Evolutionary conservation across 164 flowering plant species (phyloP).

Genomic region (Chimonanthus salicifolius): DNA sequence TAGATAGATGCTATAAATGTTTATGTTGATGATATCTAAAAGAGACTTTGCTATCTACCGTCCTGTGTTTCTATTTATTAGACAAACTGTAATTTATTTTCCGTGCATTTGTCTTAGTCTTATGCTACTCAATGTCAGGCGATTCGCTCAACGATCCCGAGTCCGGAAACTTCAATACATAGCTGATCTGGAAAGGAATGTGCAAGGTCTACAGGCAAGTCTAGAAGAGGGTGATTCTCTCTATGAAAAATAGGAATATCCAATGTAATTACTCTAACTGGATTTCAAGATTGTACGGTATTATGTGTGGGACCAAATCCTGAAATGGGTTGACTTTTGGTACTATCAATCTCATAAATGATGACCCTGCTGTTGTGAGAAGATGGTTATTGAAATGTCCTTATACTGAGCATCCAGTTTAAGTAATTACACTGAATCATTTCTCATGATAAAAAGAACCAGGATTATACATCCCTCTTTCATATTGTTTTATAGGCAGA

Average conservation of each 20-base stretch:
- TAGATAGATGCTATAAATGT: no score
- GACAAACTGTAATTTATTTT: background rate
- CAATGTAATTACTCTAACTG: background rate
- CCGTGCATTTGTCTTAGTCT: background rate
- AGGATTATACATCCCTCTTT: background rate
- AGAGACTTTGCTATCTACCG: no score
- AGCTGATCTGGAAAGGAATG: slow-evolving; percentile 87
- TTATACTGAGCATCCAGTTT: background rate
- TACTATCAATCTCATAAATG: background rate
- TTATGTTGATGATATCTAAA: no score
- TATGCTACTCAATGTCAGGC: slow-evolving; percentile 41
- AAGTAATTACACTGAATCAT: background rate
- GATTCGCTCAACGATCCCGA: slow-evolving; percentile 93
- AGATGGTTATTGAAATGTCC: background rate
- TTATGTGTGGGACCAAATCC: background rate
- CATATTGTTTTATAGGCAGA: slow-evolving; percentile 51
- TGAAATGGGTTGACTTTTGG: background rate
- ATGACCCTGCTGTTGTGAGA: background rate
- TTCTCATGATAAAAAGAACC: background rate
- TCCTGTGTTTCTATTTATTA: no score
- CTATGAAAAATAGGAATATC: background rate
- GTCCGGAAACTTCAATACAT: slow-evolving; percentile 97
- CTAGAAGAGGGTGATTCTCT: background rate
- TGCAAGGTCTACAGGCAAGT: slow-evolving; percentile 76
- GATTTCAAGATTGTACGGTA: background rate